A percentile compares a stretch with the other conserved stretches of the same genome.
phyloP scores from a whole-genome alignment of 2,329 filamentous ascomycete species.

The Scedosporium aurantiacum region DNA sequence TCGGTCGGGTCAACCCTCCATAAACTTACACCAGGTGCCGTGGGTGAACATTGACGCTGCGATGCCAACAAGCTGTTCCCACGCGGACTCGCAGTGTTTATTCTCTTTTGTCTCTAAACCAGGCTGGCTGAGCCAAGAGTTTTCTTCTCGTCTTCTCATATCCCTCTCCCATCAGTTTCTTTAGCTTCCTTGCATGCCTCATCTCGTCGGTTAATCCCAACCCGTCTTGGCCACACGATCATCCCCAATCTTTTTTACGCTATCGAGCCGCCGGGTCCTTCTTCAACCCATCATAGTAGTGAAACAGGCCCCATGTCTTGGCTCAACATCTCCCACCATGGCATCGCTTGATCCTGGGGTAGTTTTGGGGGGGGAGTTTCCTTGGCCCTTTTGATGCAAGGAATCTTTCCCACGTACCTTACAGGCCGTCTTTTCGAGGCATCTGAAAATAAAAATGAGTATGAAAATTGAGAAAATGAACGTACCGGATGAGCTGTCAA shows the following conservation, averaged over 20 bases:
- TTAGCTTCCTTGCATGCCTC: neutral
- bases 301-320: neutral
- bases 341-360: neutral
- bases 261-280: neutral
- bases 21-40: neutral
- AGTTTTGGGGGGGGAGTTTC: neutral
- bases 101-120: neutral
- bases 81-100: no score
- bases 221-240: conserved; percentile 7
- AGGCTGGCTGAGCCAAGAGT: neutral
- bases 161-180: neutral
- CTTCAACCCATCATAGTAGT: neutral
- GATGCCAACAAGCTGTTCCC: no score
- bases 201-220: conserved; percentile 4
- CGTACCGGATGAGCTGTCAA: neutral
- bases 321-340: neutral
- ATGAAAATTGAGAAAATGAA: neutral
- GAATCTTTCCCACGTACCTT: neutral
- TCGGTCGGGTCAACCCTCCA: neutral
- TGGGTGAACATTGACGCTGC: no score
- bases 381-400: neutral
- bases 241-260: neutral
- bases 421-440: neutral
- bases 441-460: neutral
- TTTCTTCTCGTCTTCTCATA: neutral